Conservation (phyloP, 1,139 yeast genomes). For the Pichia sp. region DNA sequence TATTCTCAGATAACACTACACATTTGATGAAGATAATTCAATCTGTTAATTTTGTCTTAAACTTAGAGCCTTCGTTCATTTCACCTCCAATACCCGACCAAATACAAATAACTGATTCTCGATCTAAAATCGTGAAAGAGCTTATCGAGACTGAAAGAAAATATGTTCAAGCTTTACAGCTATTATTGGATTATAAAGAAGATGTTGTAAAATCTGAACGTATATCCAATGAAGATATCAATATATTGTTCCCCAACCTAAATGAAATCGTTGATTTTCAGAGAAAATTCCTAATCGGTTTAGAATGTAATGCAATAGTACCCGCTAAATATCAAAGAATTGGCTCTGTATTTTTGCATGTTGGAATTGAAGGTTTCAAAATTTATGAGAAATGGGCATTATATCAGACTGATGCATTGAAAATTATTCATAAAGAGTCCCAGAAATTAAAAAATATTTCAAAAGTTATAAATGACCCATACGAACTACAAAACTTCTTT, state of each 20-base stretch:
- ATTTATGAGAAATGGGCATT: slow-evolving; percentile 89
- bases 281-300: slow-evolving; percentile 76
- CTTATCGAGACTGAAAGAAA: slow-evolving; percentile 84
- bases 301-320: slow-evolving; percentile 79
- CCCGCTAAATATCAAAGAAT: slow-evolving; percentile 74
- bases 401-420: slow-evolving; percentile 81
- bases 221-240: slow-evolving; percentile 73
- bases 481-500: slow-evolving; percentile 84
- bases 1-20: slow-evolving; percentile 74
- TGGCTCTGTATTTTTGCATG: slow-evolving; percentile 80
- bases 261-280: slow-evolving; percentile 85
- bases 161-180: slow-evolving; percentile 84
- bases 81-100: slow-evolving; percentile 23
- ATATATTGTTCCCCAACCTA: slow-evolving; percentile 79
- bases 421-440: slow-evolving; percentile 63
- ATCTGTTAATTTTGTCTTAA: slow-evolving; percentile 60
- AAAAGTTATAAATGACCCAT: slow-evolving; percentile 68
- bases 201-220: slow-evolving; percentile 61
- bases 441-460: slow-evolving; percentile 49
- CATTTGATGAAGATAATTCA: slow-evolving; percentile 67
- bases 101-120: slow-evolving; percentile 38
- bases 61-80: slow-evolving; percentile 38
- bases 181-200: slow-evolving; percentile 56
- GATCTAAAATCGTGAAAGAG: slow-evolving; percentile 78
- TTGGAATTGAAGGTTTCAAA: slow-evolving; percentile 69